Evolutionary conservation across 495 filamentous ascomycete genomes (phyloP).

Genomic region (Lophiostoma macrostomum): DNA sequence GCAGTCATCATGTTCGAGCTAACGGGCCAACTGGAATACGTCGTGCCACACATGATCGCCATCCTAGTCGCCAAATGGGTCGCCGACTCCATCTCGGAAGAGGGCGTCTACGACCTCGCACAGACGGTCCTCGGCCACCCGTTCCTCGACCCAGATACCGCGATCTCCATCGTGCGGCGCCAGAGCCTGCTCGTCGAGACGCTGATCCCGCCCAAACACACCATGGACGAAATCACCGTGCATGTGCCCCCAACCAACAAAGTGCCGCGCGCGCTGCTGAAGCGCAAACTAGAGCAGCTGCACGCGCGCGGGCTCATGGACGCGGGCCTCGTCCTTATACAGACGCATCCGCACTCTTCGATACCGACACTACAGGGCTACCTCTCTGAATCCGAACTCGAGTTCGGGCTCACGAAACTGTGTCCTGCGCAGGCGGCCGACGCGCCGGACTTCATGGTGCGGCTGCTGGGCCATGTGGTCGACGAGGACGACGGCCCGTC

Average conservation of each 20-base stretch:
- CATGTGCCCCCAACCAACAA: conserved; percentile 45
- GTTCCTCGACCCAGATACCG: conserved; percentile 54
- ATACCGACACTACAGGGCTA: conserved; percentile 47
- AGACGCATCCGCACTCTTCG: conserved; percentile 28
- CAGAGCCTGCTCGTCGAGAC: conserved; percentile 44
- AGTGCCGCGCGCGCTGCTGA: conserved; percentile 45
- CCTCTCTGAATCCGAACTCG: conserved; percentile 54
- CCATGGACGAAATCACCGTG: conserved; percentile 57
- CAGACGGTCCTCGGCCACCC: conserved; percentile 56
- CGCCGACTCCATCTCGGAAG: conserved; percentile 51
- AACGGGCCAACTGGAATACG: conserved; percentile 45
- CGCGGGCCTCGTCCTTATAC: conserved; percentile 54
- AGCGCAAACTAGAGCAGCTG: conserved; percentile 48
- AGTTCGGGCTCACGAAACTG: conserved; percentile 47
- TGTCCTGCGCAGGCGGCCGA: conserved; percentile 27
- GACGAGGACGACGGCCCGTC: conserved; percentile 36
- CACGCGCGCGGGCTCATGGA: conserved; percentile 53
- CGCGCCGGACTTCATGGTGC: conserved; percentile 37
- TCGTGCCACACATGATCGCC: conserved; percentile 57
- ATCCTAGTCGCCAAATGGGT: conserved; percentile 60
- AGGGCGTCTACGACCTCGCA: conserved; percentile 56
- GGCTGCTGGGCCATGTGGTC: conserved; percentile 43
- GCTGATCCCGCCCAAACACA: conserved; percentile 51
- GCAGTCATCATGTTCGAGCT: conserved; percentile 60
- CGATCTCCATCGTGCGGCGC: conserved; percentile 43